These are phyloP conservation scores for Halophytophthora batemanensis DNA, from an alignment of 352 stramenopile genomes.

Conservation along the genomic window DNA sequence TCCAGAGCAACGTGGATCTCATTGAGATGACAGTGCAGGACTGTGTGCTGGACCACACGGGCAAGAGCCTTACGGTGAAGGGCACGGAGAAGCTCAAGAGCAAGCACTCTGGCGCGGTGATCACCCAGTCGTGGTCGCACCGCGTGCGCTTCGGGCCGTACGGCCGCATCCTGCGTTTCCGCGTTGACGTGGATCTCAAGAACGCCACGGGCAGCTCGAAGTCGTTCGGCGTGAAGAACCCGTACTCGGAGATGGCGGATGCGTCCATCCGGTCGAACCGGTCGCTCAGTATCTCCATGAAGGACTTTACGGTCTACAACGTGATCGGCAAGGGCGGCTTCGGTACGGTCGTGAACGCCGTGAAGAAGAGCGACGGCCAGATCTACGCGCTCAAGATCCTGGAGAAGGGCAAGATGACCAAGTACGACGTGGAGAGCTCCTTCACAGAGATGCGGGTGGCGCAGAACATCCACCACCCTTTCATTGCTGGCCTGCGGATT, in stretches of 20 bases:
- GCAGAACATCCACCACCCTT: constrained; percentile 88
- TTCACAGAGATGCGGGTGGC: constrained; percentile 89
- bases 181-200: constrained; percentile 76
- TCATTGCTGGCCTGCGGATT: constrained; percentile 82
- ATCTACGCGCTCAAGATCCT: constrained; percentile 92
- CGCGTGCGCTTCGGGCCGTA: constrained; percentile 78
- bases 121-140: constrained; percentile 75
- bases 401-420: constrained; percentile 88
- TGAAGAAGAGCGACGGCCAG: constrained; percentile 88
- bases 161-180: constrained; percentile 76
- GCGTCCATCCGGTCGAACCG: constrained; percentile 79
- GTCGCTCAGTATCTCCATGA: constrained; percentile 85
- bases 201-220: constrained; percentile 73
- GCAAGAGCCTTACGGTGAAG: constrained; percentile 72
- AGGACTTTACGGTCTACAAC: constrained; percentile 89
- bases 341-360: constrained; percentile 86
- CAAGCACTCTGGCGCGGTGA: constrained; percentile 66
- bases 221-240: constrained; percentile 74
- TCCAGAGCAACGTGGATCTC: constrained; percentile 75
- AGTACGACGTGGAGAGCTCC: constrained; percentile 87
- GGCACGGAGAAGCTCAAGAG: constrained; percentile 81
- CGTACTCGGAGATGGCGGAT: constrained; percentile 75
- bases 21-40: constrained; percentile 78
- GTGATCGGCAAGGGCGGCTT: constrained; percentile 89
- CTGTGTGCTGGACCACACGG: constrained; percentile 50